phyloP scores from a whole-genome alignment of 768 basidiomycete genomes.

The Pisolithus tinctorius region DNA sequence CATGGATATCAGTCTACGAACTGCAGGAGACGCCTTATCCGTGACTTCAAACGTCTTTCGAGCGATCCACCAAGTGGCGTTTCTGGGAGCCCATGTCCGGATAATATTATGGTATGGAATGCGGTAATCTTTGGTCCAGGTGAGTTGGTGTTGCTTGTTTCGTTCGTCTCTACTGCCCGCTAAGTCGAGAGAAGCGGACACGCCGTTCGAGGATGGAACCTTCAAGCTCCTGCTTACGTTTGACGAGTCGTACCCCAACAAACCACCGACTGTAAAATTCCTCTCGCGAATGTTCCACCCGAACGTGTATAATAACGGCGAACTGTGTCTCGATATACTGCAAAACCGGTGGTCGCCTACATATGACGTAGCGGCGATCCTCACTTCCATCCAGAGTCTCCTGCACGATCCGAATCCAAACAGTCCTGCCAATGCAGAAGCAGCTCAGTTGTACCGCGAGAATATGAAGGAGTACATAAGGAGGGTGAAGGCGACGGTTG shows the following conservation, averaged over 20 bases:
- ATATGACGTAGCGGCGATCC: conserved; percentile 96
- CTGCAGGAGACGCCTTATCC: conserved; percentile 90
- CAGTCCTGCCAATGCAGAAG: conserved; percentile 97
- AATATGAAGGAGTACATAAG: conserved; percentile 99
- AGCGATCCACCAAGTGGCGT: conserved; percentile 95
- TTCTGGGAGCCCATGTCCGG: conserved; percentile 93
- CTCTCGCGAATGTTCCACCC: conserved; percentile 98
- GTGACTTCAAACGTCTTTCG: conserved; percentile 95
- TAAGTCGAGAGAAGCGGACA: conserved; percentile 60
- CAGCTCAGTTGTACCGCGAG: conserved; percentile 92
- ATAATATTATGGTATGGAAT: conserved; percentile 99
- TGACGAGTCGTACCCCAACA: conserved; percentile 98
- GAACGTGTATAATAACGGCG: conserved; percentile 97
- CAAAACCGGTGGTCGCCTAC: conserved; percentile 99
- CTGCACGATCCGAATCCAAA: conserved; percentile 98
- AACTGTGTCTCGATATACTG: conserved; percentile 95
- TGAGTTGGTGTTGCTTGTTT: conserved; percentile 31
- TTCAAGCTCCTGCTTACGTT: conserved; percentile 95
- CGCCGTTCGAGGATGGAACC: conserved; percentile 98
- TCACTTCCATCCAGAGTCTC: conserved; percentile 93
- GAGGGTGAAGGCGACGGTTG: conserved; percentile 87
- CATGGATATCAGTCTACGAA: conserved; percentile 67
- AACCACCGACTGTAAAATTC: conserved; percentile 96
- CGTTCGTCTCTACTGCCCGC: not conserved
- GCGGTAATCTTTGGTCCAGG: conserved; percentile 99